Evolutionary conservation across 495 filamentous ascomycete species (phyloP).

Genomic region (Hypoxylon perforatum): DNA sequence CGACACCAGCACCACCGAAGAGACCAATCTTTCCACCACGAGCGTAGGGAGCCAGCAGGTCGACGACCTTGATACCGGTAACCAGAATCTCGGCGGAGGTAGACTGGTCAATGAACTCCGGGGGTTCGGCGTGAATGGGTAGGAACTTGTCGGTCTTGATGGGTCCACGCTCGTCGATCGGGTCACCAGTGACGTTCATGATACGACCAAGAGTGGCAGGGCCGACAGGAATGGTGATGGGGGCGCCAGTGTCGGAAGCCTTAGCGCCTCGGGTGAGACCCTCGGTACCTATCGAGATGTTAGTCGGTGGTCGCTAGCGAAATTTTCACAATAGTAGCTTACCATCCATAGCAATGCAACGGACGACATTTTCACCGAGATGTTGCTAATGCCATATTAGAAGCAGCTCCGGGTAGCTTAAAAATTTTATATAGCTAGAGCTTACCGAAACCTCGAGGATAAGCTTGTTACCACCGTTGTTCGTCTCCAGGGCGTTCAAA

Average conservation of each 20-base stretch:
- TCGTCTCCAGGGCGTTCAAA: constrained; percentile 93
- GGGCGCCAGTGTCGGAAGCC: constrained; percentile 88
- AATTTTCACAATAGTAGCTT: constrained; percentile 55
- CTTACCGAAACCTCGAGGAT: constrained; percentile 96
- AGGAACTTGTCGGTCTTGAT: constrained; percentile 88
- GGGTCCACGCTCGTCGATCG: constrained; percentile 98
- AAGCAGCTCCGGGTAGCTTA: constrained; percentile 27
- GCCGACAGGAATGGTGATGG: constrained; percentile 98
- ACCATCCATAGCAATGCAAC: constrained; percentile 99
- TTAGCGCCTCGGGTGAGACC: constrained; percentile 92
- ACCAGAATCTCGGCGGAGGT: constrained; percentile 95
- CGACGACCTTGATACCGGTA: constrained; percentile 99
- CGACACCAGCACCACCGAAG: constrained; percentile 99
- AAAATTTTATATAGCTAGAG: constrained; percentile 39
- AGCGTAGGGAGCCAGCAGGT: constrained; percentile 97
- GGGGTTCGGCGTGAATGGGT: constrained; percentile 95
- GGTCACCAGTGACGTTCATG: constrained; percentile 99
- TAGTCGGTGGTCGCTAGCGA: constrained; percentile 35
- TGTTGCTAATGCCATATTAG: constrained; percentile 81
- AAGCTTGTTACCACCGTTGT: constrained; percentile 93
- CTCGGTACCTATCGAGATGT: constrained; percentile 83
- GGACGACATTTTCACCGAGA: constrained; percentile 98
- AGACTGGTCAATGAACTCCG: constrained; percentile 91
- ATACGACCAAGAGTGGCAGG: constrained; percentile 96
- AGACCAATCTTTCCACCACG: constrained; percentile 99